A percentile compares a stretch with the other conserved stretches of the same genome.
phyloP scores from a whole-genome alignment of 495 filamentous ascomycete species.

The Sordaria brevicollis region DNA sequence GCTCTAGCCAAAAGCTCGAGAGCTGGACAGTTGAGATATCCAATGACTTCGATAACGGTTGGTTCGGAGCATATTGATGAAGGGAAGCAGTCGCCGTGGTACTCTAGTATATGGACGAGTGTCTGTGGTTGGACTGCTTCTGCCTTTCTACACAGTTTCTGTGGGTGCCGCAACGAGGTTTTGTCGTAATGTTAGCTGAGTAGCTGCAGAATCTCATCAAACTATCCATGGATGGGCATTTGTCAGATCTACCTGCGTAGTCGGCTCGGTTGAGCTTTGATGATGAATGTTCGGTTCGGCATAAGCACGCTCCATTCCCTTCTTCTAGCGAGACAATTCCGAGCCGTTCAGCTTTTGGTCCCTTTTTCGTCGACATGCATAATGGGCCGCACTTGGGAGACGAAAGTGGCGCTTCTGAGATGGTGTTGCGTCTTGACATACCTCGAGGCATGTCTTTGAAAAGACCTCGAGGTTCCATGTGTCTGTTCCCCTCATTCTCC shows the following conservation, averaged over 20 bases:
- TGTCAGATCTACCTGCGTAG: neutral
- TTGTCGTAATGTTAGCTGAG: too few species aligned
- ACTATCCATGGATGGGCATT: neutral
- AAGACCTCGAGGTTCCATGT: neutral
- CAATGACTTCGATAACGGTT: neutral
- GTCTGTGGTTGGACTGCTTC: neutral
- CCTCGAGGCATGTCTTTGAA: neutral
- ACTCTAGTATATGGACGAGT: neutral
- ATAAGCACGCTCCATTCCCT: neutral
- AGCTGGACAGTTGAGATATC: neutral
- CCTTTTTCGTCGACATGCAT: neutral
- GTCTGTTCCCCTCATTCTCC: neutral
- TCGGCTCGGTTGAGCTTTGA: neutral
- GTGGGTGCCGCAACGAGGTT: too few species aligned
- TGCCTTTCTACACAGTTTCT: neutral
- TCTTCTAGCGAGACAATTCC: neutral
- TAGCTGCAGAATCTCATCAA: neutral
- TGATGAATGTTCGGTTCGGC: neutral
- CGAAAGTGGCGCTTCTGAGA: neutral
- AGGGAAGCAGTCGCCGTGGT: neutral
- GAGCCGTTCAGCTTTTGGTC: neutral
- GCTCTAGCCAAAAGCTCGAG: neutral
- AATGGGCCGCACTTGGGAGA: neutral
- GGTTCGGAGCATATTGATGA: neutral
- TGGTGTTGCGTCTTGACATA: neutral